Base-by-base conservation (phyloP, 2,329 filamentous ascomycete species). In the Aspergillus fumigatiaffinis region DNA sequence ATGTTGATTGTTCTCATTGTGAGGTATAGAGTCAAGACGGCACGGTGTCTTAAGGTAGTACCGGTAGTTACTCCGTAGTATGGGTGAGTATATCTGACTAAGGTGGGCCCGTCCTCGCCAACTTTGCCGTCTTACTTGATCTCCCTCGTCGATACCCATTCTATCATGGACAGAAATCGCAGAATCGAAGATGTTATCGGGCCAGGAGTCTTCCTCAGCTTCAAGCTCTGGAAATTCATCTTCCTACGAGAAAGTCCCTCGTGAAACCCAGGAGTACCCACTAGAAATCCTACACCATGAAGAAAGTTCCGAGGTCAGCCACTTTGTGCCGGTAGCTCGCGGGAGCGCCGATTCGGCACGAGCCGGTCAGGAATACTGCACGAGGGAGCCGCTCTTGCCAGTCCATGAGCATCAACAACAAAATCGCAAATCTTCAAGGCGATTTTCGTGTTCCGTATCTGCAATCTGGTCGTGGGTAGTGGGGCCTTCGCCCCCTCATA, bases 401-500 rank as follows among this genome's bases (percentile, higher is more conserved):
- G 63, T 47, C 44, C 60, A 7, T 58, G 14, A 17, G 32, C 32
- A 38, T 38, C 32, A 38, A 38, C 63, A 38, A 56, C 46, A 29
- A 29, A 10, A 4, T 47, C 51, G n/a, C 52, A 38, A 54, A 46
- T 17, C 51, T 10, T 41, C 51, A 10, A 51, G 44, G 50, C 56
- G 59, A 52, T 68, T 67, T 50, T 66, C 66, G 25, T 71, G 65
- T 55, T 61, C 63, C 7, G 10, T 63, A n/a, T 49, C 65, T 1
- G 65, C 64, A 12, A 65, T 71, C 23, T 48, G 44, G 17, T 28
- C 60, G 4, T 73, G 72, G 68, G 58, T 71, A 32, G 62, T 66
- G 20, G 72, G 72, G 0, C 73, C 72, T 12, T 57, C 63, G 20
- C 67, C 66, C 51, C 70, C 72, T 21, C 67, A 64, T 38, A 67